phyloP scores from a whole-genome alignment of 2,329 filamentous ascomycete species.

The Monascus ruber region DNA sequence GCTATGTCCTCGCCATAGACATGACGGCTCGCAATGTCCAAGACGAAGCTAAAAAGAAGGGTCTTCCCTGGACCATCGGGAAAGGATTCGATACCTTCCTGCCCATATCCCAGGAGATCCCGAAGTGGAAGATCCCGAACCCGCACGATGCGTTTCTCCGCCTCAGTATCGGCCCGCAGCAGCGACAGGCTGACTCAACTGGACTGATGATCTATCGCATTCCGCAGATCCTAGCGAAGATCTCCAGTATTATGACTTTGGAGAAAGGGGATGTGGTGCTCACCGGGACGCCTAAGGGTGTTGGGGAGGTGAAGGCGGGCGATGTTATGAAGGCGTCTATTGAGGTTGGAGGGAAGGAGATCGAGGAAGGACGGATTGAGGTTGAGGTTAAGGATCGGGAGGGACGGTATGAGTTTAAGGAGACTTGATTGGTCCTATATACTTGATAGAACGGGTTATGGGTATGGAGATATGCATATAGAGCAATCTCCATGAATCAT shows the following conservation, averaged over 20 bases:
- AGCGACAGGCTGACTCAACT: constrained; percentile 78
- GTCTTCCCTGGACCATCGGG: constrained; percentile 87
- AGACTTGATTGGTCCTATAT: constrained; percentile 43
- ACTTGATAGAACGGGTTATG: constrained; percentile 2
- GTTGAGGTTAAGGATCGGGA: constrained; percentile 70
- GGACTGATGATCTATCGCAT: constrained; percentile 89
- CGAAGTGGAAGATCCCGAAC: constrained; percentile 68
- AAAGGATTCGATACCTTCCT: constrained; percentile 98
- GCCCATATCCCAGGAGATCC: constrained; percentile 70
- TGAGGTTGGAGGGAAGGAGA: constrained; percentile 65
- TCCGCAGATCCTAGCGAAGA: constrained; percentile 76
- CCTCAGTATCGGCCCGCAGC: constrained; percentile 68
- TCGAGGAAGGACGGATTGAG: constrained; percentile 75
- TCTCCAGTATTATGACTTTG: constrained; percentile 88
- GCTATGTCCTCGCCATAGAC: constrained; percentile 85
- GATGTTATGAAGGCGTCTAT: constrained; percentile 81
- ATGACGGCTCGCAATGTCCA: constrained; percentile 96
- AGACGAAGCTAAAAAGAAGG: constrained; percentile 93
- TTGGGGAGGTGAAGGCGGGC: constrained; percentile 72
- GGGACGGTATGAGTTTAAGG: constrained; percentile 63
- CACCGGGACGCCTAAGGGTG: constrained; percentile 95
- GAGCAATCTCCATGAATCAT: not conserved
- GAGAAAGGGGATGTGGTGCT: constrained; percentile 85
- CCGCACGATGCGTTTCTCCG: constrained; percentile 83
- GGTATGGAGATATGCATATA: not conserved